Base-by-base conservation (phyloP, 164 flowering plant genomes). In the Stephania japonica region DNA sequence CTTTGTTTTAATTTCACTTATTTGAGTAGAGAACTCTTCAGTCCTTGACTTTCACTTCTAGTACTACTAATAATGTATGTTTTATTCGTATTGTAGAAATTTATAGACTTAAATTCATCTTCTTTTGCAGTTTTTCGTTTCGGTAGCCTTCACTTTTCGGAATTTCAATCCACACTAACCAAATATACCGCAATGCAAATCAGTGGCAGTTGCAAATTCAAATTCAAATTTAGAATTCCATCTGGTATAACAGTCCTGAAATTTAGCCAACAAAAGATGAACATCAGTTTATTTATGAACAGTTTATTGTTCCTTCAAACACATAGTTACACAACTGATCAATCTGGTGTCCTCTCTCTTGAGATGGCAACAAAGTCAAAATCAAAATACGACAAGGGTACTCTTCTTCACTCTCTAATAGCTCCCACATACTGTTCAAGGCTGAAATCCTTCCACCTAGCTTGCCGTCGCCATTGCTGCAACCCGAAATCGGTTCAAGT, bases 141-240 rank as follows among this genome's bases (percentile, higher is more conserved):
- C 21, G 5, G 53, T 6, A 9, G 21, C 62, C 18, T 14, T 56
- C 16, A 21, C 62, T 16, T 14, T 56, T 56, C 16, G 19, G 62
- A 18, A 16, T 56, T 14, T 56, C 19, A 56, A 13, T 56, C 62
- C 62, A 16, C 5, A 16, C 19, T 19, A 11, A 47, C 16, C 13
- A 47, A 11, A 16, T 42, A 49, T 70, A 6, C 27, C 21, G 41
- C 56, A 65, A 70, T 49, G 14, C 19, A 38, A 53, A 63, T 19
- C 67, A 49, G 9, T 59, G 67, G 66, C 70, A 56, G 70, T 76
- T 44, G 50, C 12, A 44, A 13, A 76, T 66, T 76, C 74, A 76
- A 76, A 71, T 71, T 71, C 71, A 42, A 65, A 76, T 44, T 23
- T 6, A 21, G 59, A 42, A 67, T 71, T 61, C 41, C 8, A 19